These are phyloP conservation scores for Crithidia expoeki DNA, from an alignment of 208 protist genomes.

Conservation along the genomic window DNA sequence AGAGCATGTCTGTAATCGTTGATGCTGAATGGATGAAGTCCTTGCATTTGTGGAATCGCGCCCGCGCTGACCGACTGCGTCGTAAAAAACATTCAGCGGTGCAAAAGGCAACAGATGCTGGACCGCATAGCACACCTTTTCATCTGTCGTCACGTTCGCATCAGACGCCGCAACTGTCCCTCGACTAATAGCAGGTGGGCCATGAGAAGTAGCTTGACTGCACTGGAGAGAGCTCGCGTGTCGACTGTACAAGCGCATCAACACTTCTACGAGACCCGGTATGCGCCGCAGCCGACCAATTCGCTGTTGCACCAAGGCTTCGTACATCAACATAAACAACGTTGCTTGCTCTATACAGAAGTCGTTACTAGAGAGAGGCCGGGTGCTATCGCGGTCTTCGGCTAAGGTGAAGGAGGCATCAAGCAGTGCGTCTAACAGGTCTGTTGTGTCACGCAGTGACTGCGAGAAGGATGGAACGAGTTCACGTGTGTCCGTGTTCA, in stretches of 20 bases:
- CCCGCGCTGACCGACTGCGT: slow-evolving; percentile 2
- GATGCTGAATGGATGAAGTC: no score
- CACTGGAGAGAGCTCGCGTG: no score
- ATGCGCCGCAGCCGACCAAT: slow-evolving; percentile 50
- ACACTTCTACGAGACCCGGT: slow-evolving; percentile 36
- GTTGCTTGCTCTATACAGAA: slow-evolving; percentile 46
- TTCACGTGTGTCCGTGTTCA: neutral
- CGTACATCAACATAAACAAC: slow-evolving; percentile 62
- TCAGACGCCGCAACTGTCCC: neutral
- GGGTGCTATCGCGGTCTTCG: slow-evolving; percentile 28
- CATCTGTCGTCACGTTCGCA: neutral
- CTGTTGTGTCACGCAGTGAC: slow-evolving; percentile 27
- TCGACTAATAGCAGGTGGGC: neutral
- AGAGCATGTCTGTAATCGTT: neutral
- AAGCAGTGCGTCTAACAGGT: slow-evolving; percentile 57
- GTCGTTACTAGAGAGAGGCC: slow-evolving; percentile 33
- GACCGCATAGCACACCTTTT: slow-evolving; percentile 25
- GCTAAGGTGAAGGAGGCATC: slow-evolving; percentile 39
- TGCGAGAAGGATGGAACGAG: neutral
- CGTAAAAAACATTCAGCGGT: slow-evolving; percentile 28
- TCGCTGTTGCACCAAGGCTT: slow-evolving; percentile 52
- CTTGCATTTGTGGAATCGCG: neutral
- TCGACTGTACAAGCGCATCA: slow-evolving; percentile 33
- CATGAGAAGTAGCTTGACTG: no score
- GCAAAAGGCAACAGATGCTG: slow-evolving; percentile 37